phyloP scores from a whole-genome alignment of 495 filamentous ascomycete species.

The Penicillium paradoxum region DNA sequence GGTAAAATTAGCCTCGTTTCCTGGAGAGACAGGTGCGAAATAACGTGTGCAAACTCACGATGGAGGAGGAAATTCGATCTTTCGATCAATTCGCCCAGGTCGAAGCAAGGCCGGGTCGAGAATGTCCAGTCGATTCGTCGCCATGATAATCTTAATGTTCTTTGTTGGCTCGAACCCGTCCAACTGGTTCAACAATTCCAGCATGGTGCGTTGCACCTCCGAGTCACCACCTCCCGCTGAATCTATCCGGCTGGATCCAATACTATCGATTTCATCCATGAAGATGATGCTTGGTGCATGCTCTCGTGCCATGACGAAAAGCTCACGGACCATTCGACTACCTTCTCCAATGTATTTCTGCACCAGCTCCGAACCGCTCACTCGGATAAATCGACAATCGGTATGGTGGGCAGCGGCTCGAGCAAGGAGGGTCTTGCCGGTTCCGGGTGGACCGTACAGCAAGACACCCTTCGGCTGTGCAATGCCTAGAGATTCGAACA shows the following conservation, averaged over 20 bases:
- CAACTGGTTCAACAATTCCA: slow-evolving; percentile 96
- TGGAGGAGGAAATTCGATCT: slow-evolving; percentile 98
- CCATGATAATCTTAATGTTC: slow-evolving; percentile 99
- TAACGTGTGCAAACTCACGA: slow-evolving; percentile 48
- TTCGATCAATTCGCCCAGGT: slow-evolving; percentile 94
- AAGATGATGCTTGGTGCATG: slow-evolving; percentile 99
- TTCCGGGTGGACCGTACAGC: slow-evolving; percentile 94
- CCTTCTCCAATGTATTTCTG: slow-evolving; percentile 99
- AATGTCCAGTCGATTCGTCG: slow-evolving; percentile 95
- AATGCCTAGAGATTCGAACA: slow-evolving; percentile 98
- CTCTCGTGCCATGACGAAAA: slow-evolving; percentile 98
- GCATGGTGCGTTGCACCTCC: slow-evolving; percentile 99
- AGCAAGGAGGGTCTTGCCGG: slow-evolving; percentile 93
- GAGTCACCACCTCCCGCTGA: slow-evolving; percentile 92
- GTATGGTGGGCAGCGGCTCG: slow-evolving; percentile 97
- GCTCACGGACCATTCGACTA: slow-evolving; percentile 94
- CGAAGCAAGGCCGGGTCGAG: slow-evolving; percentile 91
- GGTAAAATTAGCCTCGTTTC: slow-evolving; percentile 12
- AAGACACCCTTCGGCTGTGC: slow-evolving; percentile 97
- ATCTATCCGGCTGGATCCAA: slow-evolving; percentile 94
- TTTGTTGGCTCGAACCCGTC: slow-evolving; percentile 99
- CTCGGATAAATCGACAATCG: slow-evolving; percentile 97
- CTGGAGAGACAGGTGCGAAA: too few species aligned
- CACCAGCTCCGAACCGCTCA: slow-evolving; percentile 91
- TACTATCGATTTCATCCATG: slow-evolving; percentile 99